A percentile compares a stretch with the other conserved stretches of the same genome.
Evolutionary conservation across 139 green algal species (phyloP).

Genomic region (Spirogloea muscicola): DNA sequence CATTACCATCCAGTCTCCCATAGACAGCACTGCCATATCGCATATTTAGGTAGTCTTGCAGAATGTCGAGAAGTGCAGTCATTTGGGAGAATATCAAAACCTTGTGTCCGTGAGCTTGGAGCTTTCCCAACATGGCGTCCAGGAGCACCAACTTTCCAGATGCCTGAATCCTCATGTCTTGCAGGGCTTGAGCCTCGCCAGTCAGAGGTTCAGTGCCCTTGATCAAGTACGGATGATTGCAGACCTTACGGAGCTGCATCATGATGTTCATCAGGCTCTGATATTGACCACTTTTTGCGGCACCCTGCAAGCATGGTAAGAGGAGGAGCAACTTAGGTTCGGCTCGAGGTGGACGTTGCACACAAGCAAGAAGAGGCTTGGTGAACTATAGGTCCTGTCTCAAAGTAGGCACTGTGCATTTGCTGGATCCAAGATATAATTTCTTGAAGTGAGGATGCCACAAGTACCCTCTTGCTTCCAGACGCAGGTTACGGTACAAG

Average conservation of each 20-base stretch:
- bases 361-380: too few species aligned
- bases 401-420: too few species aligned
- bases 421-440: too few species aligned
- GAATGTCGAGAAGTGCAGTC: constrained; percentile 54
- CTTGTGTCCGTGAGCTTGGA: constrained; percentile 49
- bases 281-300: constrained; percentile 38
- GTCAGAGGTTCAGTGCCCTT: constrained; percentile 28
- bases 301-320: too few species aligned
- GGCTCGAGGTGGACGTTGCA: too few species aligned
- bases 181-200: constrained; percentile 1
- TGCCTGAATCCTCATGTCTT: constrained; percentile 36
- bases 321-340: too few species aligned
- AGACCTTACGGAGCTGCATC: constrained; percentile 91
- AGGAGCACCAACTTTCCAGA: constrained; percentile 55
- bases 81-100: constrained; percentile 64
- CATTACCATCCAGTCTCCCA: constrained; percentile 50
- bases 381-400: too few species aligned
- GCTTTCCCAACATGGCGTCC: constrained; percentile 48
- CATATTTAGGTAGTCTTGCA: constrained; percentile 50
- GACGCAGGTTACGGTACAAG: too few species aligned
- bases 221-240: constrained; percentile 74
- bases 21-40: constrained; percentile 22
- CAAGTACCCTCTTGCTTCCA: too few species aligned
- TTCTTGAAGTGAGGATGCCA: too few species aligned
- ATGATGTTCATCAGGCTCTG: constrained; percentile 87